Percentiles rank a stretch among this genome's conserved stretches.
phyloP scores from a whole-genome alignment of 75 land plant genomes.

The Ceratopteris richardii region DNA sequence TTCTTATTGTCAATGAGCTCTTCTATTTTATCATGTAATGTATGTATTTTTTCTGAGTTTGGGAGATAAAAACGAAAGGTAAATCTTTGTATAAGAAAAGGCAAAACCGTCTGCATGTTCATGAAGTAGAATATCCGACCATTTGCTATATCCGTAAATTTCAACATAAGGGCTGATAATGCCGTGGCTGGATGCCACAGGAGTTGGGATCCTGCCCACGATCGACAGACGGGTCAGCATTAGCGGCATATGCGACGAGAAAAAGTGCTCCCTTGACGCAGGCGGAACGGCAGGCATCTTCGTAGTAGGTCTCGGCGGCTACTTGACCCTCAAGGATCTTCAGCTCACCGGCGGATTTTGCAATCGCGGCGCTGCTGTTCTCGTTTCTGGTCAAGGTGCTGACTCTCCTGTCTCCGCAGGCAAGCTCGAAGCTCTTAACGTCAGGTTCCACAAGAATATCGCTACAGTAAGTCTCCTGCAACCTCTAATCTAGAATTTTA shows the following conservation, averaged over 20 bases:
- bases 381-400: slow-evolving; percentile 20
- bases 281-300: slow-evolving; percentile 18
- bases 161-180: too few species aligned
- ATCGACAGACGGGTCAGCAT: slow-evolving; percentile 9
- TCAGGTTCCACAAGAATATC: slow-evolving; percentile 23
- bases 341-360: slow-evolving; percentile 24
- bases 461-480: slow-evolving; percentile 10
- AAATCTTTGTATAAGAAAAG: too few species aligned
- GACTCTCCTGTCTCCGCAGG: slow-evolving; percentile 1
- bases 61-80: too few species aligned
- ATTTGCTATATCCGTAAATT: too few species aligned
- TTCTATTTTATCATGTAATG: too few species aligned
- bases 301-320: slow-evolving; percentile 21
- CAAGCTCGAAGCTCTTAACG: slow-evolving; percentile 16
- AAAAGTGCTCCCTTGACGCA: slow-evolving; percentile 3
- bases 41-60: too few species aligned
- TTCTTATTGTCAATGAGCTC: too few species aligned
- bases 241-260: slow-evolving; percentile 6
- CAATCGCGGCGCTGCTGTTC: slow-evolving; percentile 18
- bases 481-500: background rate
- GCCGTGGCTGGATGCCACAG: too few species aligned
- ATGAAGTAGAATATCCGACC: too few species aligned
- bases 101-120: too few species aligned
- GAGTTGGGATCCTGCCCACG: slow-evolving; percentile 5
- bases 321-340: slow-evolving; percentile 24